Evolutionary conservation across 1,139 yeast genomes (phyloP), one percentile per base, ranked within the genome.

Genomic region (Pneumocystis canis): DNA sequence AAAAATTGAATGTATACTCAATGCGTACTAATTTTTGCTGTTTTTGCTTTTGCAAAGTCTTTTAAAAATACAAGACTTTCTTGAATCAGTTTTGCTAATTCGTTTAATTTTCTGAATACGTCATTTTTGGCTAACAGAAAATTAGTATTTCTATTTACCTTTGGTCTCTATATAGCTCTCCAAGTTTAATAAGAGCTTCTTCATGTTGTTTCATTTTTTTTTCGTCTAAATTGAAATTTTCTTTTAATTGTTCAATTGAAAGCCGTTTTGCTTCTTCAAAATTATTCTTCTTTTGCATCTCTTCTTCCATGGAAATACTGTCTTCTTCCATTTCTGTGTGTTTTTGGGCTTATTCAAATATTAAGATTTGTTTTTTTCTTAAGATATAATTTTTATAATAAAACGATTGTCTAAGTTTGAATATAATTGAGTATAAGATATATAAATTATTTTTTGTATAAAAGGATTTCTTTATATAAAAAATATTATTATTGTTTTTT

Each of bases 31-130:
- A 59, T 59, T 59, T 59, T 59, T 57, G 97, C 96, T 9, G 96
- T 87, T 74, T 92, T 92, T 33, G 96, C 87, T 76, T 92, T 92
- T 61, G 98, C 96, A 72, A 89, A 84, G 47, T 79, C 77, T 63
- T 82, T 79, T 78, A 90, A 83, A 25, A 85, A 81, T 6, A 76
- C 77, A 68, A 94, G 81, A 0, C 95, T 85, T 60, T 82, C 80
- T n/a, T 82, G 78, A 60, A 92, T 82, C 71, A 92, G 81, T 56
- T 76, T 76, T 20, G 80, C 77, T 62, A 92, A 79, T 68, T 83
- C 80, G 62, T 82, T 78, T 61, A 65, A 63, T 61, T 65, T 64
- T 53, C 69, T 65, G 54, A n/a, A 59, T 25, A 57, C 16, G 28
- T 53, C 18, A 32, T n/a, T 20, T 37, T 60, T 40, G 54, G 72